These are phyloP conservation scores for Telopea speciosissima DNA, from an alignment of 177 flowering plant species.

Conservation along the genomic window DNA sequence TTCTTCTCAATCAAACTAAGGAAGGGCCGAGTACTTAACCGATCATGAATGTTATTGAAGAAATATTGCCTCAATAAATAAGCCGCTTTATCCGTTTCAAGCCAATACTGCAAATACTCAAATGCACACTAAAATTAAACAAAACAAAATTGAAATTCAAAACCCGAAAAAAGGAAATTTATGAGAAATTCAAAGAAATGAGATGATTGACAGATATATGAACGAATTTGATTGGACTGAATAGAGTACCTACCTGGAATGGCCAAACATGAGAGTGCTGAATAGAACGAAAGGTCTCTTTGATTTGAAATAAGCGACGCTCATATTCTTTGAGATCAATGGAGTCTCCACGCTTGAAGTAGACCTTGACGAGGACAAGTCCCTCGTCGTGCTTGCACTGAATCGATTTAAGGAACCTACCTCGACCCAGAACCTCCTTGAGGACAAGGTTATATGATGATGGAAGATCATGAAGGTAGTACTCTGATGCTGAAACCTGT, in stretches of 20 bases:
- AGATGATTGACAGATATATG: too few relatives aligned
- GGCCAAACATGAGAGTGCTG: slow-evolving; percentile 95
- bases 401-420: slow-evolving; percentile 88
- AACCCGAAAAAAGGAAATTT: too few relatives aligned
- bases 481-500: slow-evolving; percentile 95
- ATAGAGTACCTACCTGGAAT: slow-evolving; percentile 63
- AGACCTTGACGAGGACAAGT: slow-evolving; percentile 92
- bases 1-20: slow-evolving; percentile 91
- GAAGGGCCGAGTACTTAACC: slow-evolving; percentile 91
- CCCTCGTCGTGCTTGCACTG: slow-evolving; percentile 99
- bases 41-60: slow-evolving; percentile 92
- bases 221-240: background rate
- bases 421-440: slow-evolving; percentile 84
- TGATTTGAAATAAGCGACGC: slow-evolving; percentile 59
- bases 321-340: slow-evolving; percentile 79
- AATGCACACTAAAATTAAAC: background rate
- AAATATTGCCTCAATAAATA: slow-evolving; percentile 91
- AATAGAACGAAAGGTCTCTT: slow-evolving; percentile 51
- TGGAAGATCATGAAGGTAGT: slow-evolving; percentile 95
- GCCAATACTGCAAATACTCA: slow-evolving; percentile 66
- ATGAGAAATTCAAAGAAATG: too few relatives aligned
- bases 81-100: slow-evolving; percentile 98
- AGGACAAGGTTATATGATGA: slow-evolving; percentile 92
- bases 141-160: background rate
- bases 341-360: slow-evolving; percentile 94